These are phyloP conservation scores for Arabis hirsuta DNA, from an alignment of 345 rosid genomes.

Conservation along the genomic window DNA sequence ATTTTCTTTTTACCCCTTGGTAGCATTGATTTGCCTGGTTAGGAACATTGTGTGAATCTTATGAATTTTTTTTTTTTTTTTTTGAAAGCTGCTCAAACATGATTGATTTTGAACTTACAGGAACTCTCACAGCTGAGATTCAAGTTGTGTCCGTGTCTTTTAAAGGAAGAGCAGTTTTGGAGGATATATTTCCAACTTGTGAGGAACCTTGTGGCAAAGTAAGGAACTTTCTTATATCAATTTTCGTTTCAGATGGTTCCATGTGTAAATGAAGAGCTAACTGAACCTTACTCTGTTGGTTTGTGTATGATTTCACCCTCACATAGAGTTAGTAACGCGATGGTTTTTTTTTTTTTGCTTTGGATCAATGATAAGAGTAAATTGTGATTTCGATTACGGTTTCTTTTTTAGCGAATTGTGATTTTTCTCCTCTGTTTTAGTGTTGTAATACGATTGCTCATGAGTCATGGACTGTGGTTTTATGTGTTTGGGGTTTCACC, in stretches of 20 bases:
- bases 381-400: no score
- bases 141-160: constrained; percentile 67
- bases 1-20: neutral
- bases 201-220: no score
- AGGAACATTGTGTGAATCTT: neutral
- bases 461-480: neutral
- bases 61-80: no score
- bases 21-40: neutral
- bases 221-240: neutral
- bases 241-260: constrained; percentile 18
- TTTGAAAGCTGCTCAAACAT: constrained; percentile 4
- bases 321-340: neutral
- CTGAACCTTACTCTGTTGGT: neutral
- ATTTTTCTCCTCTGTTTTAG: neutral
- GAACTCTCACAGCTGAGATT: constrained; percentile 86
- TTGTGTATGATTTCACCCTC: neutral
- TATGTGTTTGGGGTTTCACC: neutral
- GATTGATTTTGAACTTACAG: constrained; percentile 44
- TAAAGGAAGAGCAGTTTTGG: constrained; percentile 67
- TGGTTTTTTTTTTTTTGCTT: neutral
- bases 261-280: neutral
- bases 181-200: no score
- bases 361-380: neutral
- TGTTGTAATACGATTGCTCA: neutral
- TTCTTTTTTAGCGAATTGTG: no score